These are phyloP conservation scores for Cynanchum wilfordii DNA, from an alignment of 257 asterid genomes.

Conservation along the genomic window DNA sequence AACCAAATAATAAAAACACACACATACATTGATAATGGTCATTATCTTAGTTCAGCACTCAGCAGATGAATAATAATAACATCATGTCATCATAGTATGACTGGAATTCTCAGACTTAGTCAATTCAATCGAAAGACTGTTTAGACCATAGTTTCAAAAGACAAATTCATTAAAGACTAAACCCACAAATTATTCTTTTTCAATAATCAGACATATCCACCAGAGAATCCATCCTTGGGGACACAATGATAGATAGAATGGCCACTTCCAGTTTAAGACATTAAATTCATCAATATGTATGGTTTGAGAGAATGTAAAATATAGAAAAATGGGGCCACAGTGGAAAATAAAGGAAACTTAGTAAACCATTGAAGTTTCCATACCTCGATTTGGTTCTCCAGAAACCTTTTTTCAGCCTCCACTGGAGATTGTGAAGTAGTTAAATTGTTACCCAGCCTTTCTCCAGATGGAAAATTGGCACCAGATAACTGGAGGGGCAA, in stretches of 20 bases:
- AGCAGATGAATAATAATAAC: not conserved
- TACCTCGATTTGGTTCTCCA: constrained; percentile 84
- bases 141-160: too few species aligned
- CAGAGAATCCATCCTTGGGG: not conserved
- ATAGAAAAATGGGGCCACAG: not conserved
- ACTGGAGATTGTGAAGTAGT: constrained; percentile 34
- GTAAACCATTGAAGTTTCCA: constrained; percentile 12
- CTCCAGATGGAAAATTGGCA: constrained; percentile 25
- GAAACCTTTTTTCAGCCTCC: constrained; percentile 46
- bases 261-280: not conserved
- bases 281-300: not conserved
- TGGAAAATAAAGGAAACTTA: constrained; percentile 7
- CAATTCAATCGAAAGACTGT: not conserved
- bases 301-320: constrained; percentile 1
- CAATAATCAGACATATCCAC: too few species aligned
- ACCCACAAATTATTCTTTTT: too few species aligned
- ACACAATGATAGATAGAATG: not conserved
- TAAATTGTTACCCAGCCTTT: constrained; percentile 17
- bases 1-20: not conserved
- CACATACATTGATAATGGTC: not conserved
- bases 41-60: not conserved
- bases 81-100: not conserved
- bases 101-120: not conserved
- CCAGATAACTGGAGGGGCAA: constrained; percentile 27
- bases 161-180: too few species aligned